Percentiles rank a stretch among this genome's conserved stretches.
Evolutionary conservation across 257 asterid species (phyloP).

Genomic region (Penstemon davidsonii): DNA sequence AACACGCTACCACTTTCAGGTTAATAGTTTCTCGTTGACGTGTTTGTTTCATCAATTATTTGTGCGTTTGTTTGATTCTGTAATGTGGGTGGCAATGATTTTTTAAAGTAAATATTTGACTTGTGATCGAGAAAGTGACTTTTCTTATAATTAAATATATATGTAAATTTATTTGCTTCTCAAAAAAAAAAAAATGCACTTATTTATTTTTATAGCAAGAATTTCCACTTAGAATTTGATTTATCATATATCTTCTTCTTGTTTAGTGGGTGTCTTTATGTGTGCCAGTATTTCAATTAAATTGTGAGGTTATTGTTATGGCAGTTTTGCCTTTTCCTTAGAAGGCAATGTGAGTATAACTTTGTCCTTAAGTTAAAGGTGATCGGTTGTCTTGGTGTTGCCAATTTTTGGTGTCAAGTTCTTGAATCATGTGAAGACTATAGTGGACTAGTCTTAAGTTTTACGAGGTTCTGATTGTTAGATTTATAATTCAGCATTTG

Average conservation of each 20-base stretch:
- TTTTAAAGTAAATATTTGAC: neutral
- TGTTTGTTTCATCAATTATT: neutral
- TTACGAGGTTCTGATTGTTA: too few species aligned
- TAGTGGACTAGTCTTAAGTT: too few species aligned
- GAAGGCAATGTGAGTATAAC: neutral
- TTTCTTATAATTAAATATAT: conserved; percentile 11
- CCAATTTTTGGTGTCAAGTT: neutral
- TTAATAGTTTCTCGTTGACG: conserved; percentile 9
- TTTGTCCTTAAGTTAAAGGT: conserved; percentile 16
- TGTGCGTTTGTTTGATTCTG: neutral
- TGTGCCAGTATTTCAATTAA: conserved; percentile 17
- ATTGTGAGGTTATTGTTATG: neutral
- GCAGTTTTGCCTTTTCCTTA: neutral
- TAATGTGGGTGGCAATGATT: too few species aligned
- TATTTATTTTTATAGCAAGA: too few species aligned
- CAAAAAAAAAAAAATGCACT: too few species aligned
- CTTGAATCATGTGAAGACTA: too few species aligned
- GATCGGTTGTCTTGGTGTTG: neutral
- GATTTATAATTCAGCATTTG: too few species aligned
- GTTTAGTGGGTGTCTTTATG: neutral
- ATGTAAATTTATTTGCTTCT: too few species aligned
- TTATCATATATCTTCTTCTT: too few species aligned
- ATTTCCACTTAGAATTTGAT: too few species aligned
- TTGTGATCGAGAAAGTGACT: conserved; percentile 20
- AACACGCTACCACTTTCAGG: conserved; percentile 47